Evolutionary conservation across 805 yeast genomes (phyloP), one percentile per base, ranked within the genome.

Genomic region (Cyberlindnera bimundalis): DNA sequence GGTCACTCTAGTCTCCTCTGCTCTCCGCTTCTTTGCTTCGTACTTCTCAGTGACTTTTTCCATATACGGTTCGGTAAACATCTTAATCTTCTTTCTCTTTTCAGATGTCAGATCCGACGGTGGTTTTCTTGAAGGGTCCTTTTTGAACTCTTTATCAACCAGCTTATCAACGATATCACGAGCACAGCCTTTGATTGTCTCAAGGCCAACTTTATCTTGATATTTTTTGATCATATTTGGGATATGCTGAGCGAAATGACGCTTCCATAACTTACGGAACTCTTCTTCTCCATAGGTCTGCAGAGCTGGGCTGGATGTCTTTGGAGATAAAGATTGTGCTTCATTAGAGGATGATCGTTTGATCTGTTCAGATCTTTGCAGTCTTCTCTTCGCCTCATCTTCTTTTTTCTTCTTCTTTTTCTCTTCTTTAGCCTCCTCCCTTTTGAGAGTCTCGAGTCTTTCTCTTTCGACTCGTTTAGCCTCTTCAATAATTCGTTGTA

Each of bases 151-250:
- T 59, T 91, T 93, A 5, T 72, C 70, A 0, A 80, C 76, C 32
- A 93, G 66, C 0, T 68, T 63, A 47, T 79, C 74, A 5, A 82
- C 88, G 42, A 91, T 78, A 36, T 89, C 96, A 45, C 78, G 75
- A 3, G 96, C 86, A 62, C 89, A 83, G 28, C 73, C 73, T 62
- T 90, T 91, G 37, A 87, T 56, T 41, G 78, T 71, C 5, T 84
- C 95, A 43, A 78, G 79, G 5, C 88, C 89, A 17, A 91, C 68
- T 39, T 78, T 80, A 3, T 68, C 58, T 48, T 78, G 82, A 59
- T 83, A 78, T 50, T 76, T 77, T 48, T 79, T 79, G 40, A 90
- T 69, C 55, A 84, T 61, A 53, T 89, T 88, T 9, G 97, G 97
- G 10, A 91, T 84, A 51, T 77, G 69, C 13, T 71, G 63, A 2